Evolutionary conservation across 192 early-diverging fungal species (phyloP).

Genomic region (Backusella parvicylindrica): DNA sequence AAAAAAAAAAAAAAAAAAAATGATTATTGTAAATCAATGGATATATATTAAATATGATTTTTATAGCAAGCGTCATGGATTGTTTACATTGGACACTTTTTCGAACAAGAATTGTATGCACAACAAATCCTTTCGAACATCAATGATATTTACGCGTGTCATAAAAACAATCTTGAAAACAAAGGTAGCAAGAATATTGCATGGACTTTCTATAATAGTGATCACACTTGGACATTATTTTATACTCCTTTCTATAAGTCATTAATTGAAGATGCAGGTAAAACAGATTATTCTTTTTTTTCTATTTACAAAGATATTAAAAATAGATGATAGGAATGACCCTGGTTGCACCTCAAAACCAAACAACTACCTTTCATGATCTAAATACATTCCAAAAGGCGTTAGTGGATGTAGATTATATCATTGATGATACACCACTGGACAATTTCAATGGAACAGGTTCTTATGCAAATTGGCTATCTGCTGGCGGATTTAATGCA

Average conservation of each 20-base stretch:
- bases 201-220: background rate
- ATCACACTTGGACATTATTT: background rate
- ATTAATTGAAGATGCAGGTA: constrained; percentile 11
- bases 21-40: background rate
- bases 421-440: constrained; percentile 7
- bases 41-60: background rate
- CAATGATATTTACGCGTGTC: background rate
- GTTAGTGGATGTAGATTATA: background rate
- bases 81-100: constrained; percentile 8
- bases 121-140: background rate
- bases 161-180: background rate
- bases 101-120: background rate
- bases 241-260: background rate
- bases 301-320: background rate
- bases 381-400: background rate
- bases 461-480: constrained; percentile 4
- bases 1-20: too few relatives aligned
- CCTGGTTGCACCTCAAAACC: background rate
- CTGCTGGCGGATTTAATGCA: background rate
- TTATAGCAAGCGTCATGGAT: background rate
- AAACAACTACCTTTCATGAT: background rate
- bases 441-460: background rate
- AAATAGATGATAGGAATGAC: background rate
- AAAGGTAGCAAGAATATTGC: background rate
- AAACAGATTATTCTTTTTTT: background rate